Evolutionary conservation across 106 monocot genomes (phyloP).

Genomic region (Cymbidium sinense): DNA sequence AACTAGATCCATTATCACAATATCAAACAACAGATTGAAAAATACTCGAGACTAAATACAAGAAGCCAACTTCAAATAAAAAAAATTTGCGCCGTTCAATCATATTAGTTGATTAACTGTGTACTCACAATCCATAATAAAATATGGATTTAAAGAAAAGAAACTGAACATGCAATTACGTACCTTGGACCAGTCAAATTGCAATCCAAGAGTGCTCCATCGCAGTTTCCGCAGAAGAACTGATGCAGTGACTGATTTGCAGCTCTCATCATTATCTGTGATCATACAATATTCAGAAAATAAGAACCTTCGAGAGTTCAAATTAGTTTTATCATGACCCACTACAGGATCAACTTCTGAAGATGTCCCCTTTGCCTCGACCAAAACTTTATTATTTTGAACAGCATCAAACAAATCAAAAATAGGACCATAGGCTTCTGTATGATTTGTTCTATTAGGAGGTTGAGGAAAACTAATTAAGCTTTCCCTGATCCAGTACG

Average conservation of each 20-base stretch:
- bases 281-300: slow-evolving; percentile 31
- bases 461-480: slow-evolving; percentile 77
- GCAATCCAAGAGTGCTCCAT: slow-evolving; percentile 90
- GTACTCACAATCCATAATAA: not conserved
- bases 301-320: slow-evolving; percentile 17
- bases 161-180: not conserved
- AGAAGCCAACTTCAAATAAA: not conserved
- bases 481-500: slow-evolving; percentile 70
- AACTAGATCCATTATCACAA: not conserved
- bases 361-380: slow-evolving; percentile 18
- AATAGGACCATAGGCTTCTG: slow-evolving; percentile 61
- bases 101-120: slow-evolving; percentile 1
- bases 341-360: slow-evolving; percentile 8
- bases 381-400: slow-evolving; percentile 42
- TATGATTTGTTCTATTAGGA: slow-evolving; percentile 90
- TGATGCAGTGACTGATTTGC: slow-evolving; percentile 43
- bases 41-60: not conserved
- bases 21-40: not conserved
- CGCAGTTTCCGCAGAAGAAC: slow-evolving; percentile 67
- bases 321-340: slow-evolving; percentile 18
- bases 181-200: slow-evolving; percentile 98
- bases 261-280: slow-evolving; percentile 1
- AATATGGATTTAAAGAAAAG: slow-evolving; percentile 2
- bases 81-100: not conserved
- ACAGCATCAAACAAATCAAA: slow-evolving; percentile 51